Evolutionary conservation across 768 basidiomycete genomes (phyloP), one percentile per base, ranked within the genome.

Genomic region (Tricholoma saponaceum): DNA sequence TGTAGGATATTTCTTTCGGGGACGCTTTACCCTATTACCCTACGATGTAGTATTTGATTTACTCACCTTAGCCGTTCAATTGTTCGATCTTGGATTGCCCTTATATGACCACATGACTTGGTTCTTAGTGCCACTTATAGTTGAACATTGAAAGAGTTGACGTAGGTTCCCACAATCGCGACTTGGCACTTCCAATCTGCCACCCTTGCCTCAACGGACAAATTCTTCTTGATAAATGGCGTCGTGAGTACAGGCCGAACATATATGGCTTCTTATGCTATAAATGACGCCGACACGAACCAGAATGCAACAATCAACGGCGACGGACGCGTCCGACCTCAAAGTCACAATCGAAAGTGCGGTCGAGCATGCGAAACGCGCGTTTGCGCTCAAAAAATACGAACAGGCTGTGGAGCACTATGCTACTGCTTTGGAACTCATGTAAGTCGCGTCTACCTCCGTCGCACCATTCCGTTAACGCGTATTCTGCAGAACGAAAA

Each of bases 351-450:
- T 88, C 56, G 85, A 87, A 63, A 81, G 74, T 49, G 77, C 80
- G 9, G 75, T 93, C 55, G 90, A 91, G 67, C 87, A 85, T 59
- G 92, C 87, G 1, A 90, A 89, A 78, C 90, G 91, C 76, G 91
- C 92, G 1, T 91, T 92, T 72, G 92, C 93, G 26, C 83, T 95
- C 67, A 83, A 80, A 68, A 90, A 92, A 70, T 95, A 85, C 64
- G 90, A 94, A 64, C 85, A 92, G 65, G 88, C 94, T 1, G 85
- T 92, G 13, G 90, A 93, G 32, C 77, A 86, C 67, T 95, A 94
- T 72, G 88, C 90, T 37, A 85, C 81, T 35, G 92, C 92, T 4
- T 83, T 96, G 47, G 93, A 96, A 69, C 69, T 89, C 57, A 76
- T 86, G 93, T 93, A 73, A 68, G 91, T 84, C 76, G 67, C 71